Base-by-base conservation (phyloP, 2,329 filamentous ascomycete genomes). In the Pyrenophora seminiperda region DNA sequence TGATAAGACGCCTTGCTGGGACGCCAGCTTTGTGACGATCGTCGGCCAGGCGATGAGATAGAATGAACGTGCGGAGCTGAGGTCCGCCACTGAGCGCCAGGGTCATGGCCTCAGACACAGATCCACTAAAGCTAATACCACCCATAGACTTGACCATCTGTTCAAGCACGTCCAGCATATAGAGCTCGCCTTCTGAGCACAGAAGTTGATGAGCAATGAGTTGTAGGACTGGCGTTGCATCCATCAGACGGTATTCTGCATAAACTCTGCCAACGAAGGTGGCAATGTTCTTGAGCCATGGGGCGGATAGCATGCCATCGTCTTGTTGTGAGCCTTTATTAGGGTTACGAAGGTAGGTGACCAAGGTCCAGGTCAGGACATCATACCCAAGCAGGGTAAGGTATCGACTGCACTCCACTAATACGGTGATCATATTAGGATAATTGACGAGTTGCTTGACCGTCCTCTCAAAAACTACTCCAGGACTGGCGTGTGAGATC, bases 331-430 rank as follows among this genome's bases (percentile, higher is more conserved):
- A 78, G 37, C 79, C 79, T 58, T 83, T 78, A 30, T 81, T 81
- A 33, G 80, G 78, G 36, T 81, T 81, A 22, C 82, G 80, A 53
- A 88, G 78, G 7, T 83, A 81, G 66, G 86, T 95, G 74, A 99
- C 84, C 36, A 99, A 79, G 15, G 91, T 90, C 91, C 93, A 99
- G 3, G 91, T 89, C 36, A 99, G 79, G 24, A 96, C 90, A 72
- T 99, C 94, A 69, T 96, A 96, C 0, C 90, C 93, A 30, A 99
- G 77, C 46, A 90, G 86, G 1, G 93, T 96, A 62, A 97, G 97
- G 70, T 97, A 97, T 63, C 90, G 88, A 31, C 90, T 91, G 66
- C 92, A 97, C 69, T 97, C 91, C 11, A 97, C 92, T 54, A 99
- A 90, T 4, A 91, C 90, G 54, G 96, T 90, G 48, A 96, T 96